These are phyloP conservation scores for Sugiyamaella marilandica DNA, from an alignment of 805 yeast species.

Conservation along the genomic window DNA sequence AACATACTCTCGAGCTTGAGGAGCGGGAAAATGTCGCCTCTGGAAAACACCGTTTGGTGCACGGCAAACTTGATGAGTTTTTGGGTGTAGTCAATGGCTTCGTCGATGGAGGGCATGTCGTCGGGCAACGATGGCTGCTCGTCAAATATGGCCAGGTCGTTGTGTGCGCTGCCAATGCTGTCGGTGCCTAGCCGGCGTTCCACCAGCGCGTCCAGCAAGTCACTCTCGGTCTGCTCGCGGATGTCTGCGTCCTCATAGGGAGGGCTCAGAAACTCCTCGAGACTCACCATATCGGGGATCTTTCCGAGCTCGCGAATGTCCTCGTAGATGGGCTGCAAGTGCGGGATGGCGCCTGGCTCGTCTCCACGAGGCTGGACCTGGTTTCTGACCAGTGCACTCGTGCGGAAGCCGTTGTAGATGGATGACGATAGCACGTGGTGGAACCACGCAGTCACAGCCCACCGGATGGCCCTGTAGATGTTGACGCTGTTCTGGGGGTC, in stretches of 20 bases:
- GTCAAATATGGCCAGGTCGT: background rate
- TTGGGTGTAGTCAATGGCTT: slow-evolving; percentile 5
- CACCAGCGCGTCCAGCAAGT: slow-evolving; percentile 9
- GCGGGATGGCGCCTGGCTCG: slow-evolving; percentile 1
- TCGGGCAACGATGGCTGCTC: background rate
- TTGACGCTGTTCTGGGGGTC: slow-evolving; percentile 9
- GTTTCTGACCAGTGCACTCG: slow-evolving; percentile 2
- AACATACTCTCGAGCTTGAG: slow-evolving; percentile 2
- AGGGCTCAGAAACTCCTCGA: slow-evolving; percentile 6
- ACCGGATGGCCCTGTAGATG: slow-evolving; percentile 8
- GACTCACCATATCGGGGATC: slow-evolving; percentile 1
- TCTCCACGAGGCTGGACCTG: background rate
- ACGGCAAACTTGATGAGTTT: slow-evolving; percentile 6
- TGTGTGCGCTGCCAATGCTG: background rate
- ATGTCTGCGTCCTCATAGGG: slow-evolving; percentile 6
- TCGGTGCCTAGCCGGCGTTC: slow-evolving; percentile 9
- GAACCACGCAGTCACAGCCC: slow-evolving; percentile 12
- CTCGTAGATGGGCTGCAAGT: background rate
- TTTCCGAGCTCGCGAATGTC: slow-evolving; percentile 3
- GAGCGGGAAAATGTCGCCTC: slow-evolving; percentile 5
- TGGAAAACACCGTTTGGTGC: slow-evolving; percentile 7
- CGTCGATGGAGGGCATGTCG: background rate
- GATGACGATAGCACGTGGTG: slow-evolving; percentile 7
- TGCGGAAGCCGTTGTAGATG: slow-evolving; percentile 1
- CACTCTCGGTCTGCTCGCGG: slow-evolving; percentile 7